Percentiles rank a stretch among this genome's conserved stretches.
Conservation (phyloP, 169 alveolate genomes). For the Plasmodium coatneyi region DNA sequence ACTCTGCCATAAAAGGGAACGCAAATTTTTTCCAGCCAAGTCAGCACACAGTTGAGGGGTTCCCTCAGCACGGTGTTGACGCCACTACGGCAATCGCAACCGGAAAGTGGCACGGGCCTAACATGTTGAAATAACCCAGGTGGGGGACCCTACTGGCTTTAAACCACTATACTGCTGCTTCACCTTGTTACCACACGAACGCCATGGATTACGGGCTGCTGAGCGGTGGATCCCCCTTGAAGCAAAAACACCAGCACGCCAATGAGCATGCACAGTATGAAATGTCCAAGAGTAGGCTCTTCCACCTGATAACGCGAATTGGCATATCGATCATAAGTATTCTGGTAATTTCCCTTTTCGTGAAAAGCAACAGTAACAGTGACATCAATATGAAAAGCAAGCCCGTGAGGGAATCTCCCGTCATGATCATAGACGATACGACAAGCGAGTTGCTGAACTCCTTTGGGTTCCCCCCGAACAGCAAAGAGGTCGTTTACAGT, state of each 20-base stretch:
- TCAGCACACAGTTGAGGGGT: neutral
- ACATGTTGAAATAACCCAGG: neutral
- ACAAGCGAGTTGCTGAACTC: conserved; percentile 6
- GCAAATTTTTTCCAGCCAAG: neutral
- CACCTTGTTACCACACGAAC: neutral
- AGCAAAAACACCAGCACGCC: neutral
- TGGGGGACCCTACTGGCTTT: neutral
- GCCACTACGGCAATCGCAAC: neutral
- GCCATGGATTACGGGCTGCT: conserved; percentile 31
- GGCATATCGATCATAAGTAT: conserved; percentile 53
- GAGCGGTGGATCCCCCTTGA: neutral
- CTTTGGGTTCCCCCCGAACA: conserved; percentile 65
- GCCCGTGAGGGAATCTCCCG: neutral
- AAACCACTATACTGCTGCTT: neutral
- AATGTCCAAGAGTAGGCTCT: conserved; percentile 14
- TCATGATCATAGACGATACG: conserved; percentile 18
- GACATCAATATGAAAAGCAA: neutral
- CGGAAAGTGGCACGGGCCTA: neutral
- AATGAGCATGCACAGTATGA: conserved; percentile 21
- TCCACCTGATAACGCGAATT: conserved; percentile 28
- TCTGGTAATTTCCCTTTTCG: conserved; percentile 11
- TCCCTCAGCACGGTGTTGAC: neutral
- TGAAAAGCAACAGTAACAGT: conserved; percentile 31
- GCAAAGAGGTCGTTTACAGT: conserved; percentile 57
- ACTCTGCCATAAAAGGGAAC: neutral